Base-by-base conservation (phyloP, 2,329 filamentous ascomycete genomes). In the Endoconidiophora laricicola region DNA sequence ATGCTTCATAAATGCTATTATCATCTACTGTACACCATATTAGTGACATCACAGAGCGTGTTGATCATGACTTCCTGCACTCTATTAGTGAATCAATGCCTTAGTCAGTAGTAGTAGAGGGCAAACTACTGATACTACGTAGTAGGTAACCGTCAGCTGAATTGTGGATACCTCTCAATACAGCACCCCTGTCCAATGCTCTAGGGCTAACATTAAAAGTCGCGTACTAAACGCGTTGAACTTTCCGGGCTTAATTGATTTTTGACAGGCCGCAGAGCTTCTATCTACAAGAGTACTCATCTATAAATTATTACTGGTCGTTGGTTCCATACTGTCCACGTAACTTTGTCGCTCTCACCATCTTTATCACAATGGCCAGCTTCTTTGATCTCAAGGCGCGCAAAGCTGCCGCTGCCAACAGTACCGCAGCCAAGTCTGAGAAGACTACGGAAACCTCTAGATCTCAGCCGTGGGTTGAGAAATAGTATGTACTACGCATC, bases 311-410 rank as follows among this genome's bases (percentile, higher is more conserved):
- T 45, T 18, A 45, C 14, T 33, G 12, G 29, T 33, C 9, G 9
- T 10, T 33, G 12, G 29, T 12, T 12, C 12, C 29, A 29, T 23
- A 37, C 14, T 22, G 26, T 26, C 29, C 5, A 16, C 29, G 3
- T n/a, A 16, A 14, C 33, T 16, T 23, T 18, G 4, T 42, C 18
- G 23, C 18, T 7, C 9, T 42, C 40, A 20, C 9, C 39, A 18
- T 18, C 9, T 33, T 33, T 12, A 33, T 23, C 37, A 10, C 33
- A 37, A 94, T 95, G 83, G 79, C 86, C 46, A 88, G 78, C 62
- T 98, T 98, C 66, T 98, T 98, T 67, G 90, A 94, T 64, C 74
- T 95, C 60, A 94, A 94, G 67, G 90, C 90, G 49, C 80, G 90
- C 36, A 86, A 86, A 61, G 83, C 82, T 49, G 83, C 80, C 9